Evolutionary conservation across 345 rosid genomes (phyloP).

Genomic region (Linum tenue): DNA sequence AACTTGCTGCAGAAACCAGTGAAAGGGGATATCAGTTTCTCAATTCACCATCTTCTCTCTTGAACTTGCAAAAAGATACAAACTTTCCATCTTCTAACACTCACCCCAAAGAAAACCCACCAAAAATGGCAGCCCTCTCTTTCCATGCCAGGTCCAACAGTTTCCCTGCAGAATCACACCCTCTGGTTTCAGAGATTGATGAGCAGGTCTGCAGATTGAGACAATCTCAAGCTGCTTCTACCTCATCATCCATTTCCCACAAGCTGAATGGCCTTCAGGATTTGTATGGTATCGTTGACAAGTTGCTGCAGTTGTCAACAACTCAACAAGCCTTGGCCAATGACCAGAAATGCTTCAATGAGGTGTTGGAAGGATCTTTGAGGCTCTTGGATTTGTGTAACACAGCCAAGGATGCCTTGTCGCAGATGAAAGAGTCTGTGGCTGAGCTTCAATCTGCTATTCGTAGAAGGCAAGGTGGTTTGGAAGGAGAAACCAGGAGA

Average conservation of each 20-base stretch:
- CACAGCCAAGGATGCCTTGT: conserved; percentile 17
- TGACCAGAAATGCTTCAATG: conserved; percentile 13
- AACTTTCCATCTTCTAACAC: not conserved
- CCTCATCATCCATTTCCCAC: conserved; percentile 7
- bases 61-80: no score
- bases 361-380: conserved; percentile 21
- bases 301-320: conserved; percentile 16
- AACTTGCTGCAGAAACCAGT: not conserved
- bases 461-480: conserved; percentile 9
- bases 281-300: conserved; percentile 19
- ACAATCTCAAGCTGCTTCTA: conserved; percentile 15
- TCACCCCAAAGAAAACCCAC: not conserved
- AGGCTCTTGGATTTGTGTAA: conserved; percentile 17
- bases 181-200: conserved; percentile 17
- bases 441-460: conserved; percentile 22
- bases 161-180: conserved; percentile 31
- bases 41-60: not conserved
- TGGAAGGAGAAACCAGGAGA: conserved; percentile 20
- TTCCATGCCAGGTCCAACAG: conserved; percentile 28
- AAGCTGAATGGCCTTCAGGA: conserved; percentile 14
- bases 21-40: no score
- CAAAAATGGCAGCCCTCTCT: conserved; percentile 11
- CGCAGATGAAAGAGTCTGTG: conserved; percentile 14
- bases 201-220: conserved; percentile 25
- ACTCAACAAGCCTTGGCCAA: conserved; percentile 15